Evolutionary conservation across 106 monocot genomes (phyloP), one percentile per base, ranked within the genome.

Genomic region (Posidonia australis): DNA sequence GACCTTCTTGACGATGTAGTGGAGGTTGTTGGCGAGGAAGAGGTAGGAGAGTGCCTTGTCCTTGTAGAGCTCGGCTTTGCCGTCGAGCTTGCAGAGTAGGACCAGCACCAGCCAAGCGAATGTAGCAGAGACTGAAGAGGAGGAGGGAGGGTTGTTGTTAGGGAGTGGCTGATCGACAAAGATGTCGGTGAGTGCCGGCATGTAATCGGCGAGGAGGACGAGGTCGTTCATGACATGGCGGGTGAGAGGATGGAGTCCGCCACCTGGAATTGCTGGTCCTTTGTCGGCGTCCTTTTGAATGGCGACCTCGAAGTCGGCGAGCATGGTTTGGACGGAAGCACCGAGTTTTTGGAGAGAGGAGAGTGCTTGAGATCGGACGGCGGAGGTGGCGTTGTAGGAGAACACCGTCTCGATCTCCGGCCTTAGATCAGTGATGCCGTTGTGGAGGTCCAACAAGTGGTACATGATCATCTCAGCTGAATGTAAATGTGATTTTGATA

Each of bases 11-110:
- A 82, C 78, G 1, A 80, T 30, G 70, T 70, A 80, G 22, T 74
- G 72, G n/a, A 79, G 66, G 32, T 84, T 84, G 77, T 84, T 84
- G 20, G 79, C 79, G 21, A 84, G 61, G 28, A 79, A 84, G 30
- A 84, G 69, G 74, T 84, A 80, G 5, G 79, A 80, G 9, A 74
- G 51, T 3, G 66, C 65, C 23, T 26, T 62, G 10, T 79, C 66
- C 19, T 12, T 43, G 74, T 74, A 79, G 14, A 47, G 4, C 70
- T 52, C 66, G 0, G 79, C 72, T 53, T 76, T 79, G 26, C 18
- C 30, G 67, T 84, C 83, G 16, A 84, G 60, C 61, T 84, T 84
- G 74, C 79, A 84, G 26, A 84, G 66, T 1, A 84, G 77, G 0
- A 77, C 61, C 1, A 80, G 58, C 2, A 77, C 42, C 18, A 80